A percentile compares a stretch with the other conserved stretches of the same genome.
These are phyloP conservation scores for Claviceps paspali DNA, from an alignment of 2,329 filamentous ascomycete genomes.

Conservation along the genomic window DNA sequence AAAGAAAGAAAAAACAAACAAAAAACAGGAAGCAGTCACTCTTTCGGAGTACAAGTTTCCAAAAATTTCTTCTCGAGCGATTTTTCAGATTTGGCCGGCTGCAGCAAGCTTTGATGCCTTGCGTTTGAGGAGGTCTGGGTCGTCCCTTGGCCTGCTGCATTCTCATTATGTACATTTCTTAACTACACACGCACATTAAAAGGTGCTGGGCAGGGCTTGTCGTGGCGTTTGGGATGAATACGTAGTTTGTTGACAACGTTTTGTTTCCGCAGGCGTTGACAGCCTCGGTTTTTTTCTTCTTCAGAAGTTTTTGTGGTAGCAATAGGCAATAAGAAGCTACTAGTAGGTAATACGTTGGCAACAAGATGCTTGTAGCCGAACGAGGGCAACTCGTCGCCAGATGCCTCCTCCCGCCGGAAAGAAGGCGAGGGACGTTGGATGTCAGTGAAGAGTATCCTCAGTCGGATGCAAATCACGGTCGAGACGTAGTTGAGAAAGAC, in stretches of 20 bases:
- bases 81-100: neutral
- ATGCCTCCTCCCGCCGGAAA: too few relatives aligned
- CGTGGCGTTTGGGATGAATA: slow-evolving; percentile 13
- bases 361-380: too few relatives aligned
- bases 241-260: slow-evolving; percentile 6
- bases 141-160: slow-evolving; percentile 1
- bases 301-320: slow-evolving; percentile 10
- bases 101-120: neutral
- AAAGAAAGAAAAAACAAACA: neutral
- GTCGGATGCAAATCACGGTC: too few relatives aligned
- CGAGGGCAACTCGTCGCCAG: too few relatives aligned
- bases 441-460: too few relatives aligned
- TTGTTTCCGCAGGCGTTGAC: slow-evolving; percentile 15
- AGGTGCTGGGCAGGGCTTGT: slow-evolving; percentile 24
- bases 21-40: neutral
- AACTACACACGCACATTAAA: slow-evolving; percentile 31
- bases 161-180: slow-evolving; percentile 24
- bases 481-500: too few relatives aligned
- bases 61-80: neutral
- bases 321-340: slow-evolving; percentile 12
- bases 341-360: neutral
- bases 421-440: too few relatives aligned
- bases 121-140: neutral
- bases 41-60: neutral
- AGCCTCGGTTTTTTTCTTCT: slow-evolving; percentile 9